These are phyloP conservation scores for Kodamaea derodonti DNA, from an alignment of 1,139 yeast species.

Conservation along the genomic window DNA sequence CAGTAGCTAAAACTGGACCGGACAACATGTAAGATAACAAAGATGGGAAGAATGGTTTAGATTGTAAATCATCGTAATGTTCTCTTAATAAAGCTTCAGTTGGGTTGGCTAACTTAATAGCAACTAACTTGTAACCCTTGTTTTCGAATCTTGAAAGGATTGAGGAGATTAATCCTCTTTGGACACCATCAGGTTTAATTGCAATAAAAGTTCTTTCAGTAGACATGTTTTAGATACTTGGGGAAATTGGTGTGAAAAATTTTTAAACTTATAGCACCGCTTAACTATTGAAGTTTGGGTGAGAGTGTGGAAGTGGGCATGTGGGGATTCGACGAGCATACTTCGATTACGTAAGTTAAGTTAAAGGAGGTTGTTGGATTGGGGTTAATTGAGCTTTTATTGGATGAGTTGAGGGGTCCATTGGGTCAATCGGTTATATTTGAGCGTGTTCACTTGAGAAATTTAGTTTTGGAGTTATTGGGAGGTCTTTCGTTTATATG, in stretches of 20 bases:
- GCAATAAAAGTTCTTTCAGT: constrained; percentile 97
- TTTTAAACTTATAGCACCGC: too few relatives aligned
- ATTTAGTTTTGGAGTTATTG: too few relatives aligned
- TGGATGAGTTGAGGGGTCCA: too few relatives aligned
- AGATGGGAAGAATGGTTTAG: constrained; percentile 97
- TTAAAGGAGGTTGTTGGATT: too few relatives aligned
- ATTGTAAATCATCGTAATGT: constrained; percentile 93
- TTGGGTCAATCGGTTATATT: too few relatives aligned
- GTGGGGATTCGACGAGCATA: too few relatives aligned
- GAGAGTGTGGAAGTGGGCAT: too few relatives aligned
- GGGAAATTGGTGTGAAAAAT: background rate
- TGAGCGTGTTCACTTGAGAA: too few relatives aligned
- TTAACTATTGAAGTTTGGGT: too few relatives aligned
- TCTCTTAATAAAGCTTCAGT: constrained; percentile 82
- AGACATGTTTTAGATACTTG: constrained; percentile 36
- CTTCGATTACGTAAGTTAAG: too few relatives aligned
- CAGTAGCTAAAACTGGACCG: constrained; percentile 98
- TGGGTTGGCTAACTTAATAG: constrained; percentile 87
- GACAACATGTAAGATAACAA: constrained; percentile 94
- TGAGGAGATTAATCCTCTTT: constrained; percentile 91
- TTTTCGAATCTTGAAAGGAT: constrained; percentile 93
- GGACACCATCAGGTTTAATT: constrained; percentile 99
- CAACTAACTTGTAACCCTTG: constrained; percentile 97
- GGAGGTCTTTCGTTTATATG: too few relatives aligned
- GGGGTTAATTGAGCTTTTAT: too few relatives aligned